These are phyloP conservation scores for Penicillium silybi DNA, from an alignment of 495 filamentous ascomycete species.

Conservation along the genomic window DNA sequence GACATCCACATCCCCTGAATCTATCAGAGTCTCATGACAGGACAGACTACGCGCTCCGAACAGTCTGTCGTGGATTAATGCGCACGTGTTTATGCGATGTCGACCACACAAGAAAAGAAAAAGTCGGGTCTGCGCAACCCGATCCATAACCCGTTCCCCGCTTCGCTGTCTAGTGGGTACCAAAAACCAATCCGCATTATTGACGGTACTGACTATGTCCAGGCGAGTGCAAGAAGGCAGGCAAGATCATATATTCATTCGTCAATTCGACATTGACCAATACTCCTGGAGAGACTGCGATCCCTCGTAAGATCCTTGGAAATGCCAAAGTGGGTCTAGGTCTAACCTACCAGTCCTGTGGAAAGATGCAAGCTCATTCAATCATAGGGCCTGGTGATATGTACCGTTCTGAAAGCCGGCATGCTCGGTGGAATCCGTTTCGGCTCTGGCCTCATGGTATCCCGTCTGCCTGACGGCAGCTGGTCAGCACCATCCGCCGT, in stretches of 20 bases:
- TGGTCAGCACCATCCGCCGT: conserved; percentile 95
- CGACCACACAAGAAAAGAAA: too few relatives aligned
- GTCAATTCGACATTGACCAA: conserved; percentile 13
- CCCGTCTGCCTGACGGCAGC: conserved; percentile 77
- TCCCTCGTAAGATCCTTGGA: conserved; percentile 14
- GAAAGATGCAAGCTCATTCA: neutral
- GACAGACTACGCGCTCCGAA: too few relatives aligned
- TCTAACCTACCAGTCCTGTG: too few relatives aligned
- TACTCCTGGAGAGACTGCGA: conserved; percentile 1
- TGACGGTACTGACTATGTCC: neutral
- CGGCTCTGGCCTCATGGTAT: conserved; percentile 87
- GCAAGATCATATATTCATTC: conserved; percentile 17
- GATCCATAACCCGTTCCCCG: conserved; percentile 18
- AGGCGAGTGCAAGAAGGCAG: conserved; percentile 21
- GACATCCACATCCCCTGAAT: too few relatives aligned
- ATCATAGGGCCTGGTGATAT: conserved; percentile 80
- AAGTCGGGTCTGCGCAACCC: conserved; percentile 1
- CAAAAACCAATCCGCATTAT: neutral
- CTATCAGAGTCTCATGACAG: too few relatives aligned
- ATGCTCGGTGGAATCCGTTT: conserved; percentile 85
- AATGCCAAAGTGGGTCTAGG: conserved; percentile 9
- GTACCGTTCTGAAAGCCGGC: conserved; percentile 86
- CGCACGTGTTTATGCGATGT: too few relatives aligned
- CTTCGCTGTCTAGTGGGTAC: conserved; percentile 14
- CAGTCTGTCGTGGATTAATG: too few relatives aligned